Evolutionary conservation across 257 asterid species (phyloP), one percentile per base, ranked within the genome.

Genomic region (Lycium ferocissimum): DNA sequence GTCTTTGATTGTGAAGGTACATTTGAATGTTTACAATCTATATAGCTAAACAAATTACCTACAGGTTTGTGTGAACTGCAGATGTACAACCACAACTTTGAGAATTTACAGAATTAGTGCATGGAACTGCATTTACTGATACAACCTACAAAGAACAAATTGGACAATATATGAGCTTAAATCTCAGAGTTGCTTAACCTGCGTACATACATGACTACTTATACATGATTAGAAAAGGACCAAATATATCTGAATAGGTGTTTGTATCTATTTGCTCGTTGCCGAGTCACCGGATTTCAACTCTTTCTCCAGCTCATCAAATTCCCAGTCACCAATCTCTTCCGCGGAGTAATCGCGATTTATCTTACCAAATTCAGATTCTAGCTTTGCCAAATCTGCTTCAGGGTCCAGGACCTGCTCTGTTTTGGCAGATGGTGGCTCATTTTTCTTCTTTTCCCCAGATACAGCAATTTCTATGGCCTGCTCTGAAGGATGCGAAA

Each of bases 271-370:
- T 85, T 91, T 91, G 51, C 83, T 81, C 7, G 79, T 84, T 14
- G 91, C 85, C 38, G 95, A 53, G 58, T 90, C 93, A 22, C 91
- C 91, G 69, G 93, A 89, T 85, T 80, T 89, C 84, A 96, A 86
- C 91, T 92, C 99, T 87, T 80, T 92, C 88, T 96, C 99, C 33
- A 96, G 97, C 90, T 96, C 99, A 59, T 95, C 99, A 35, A 96
- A 96, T 88, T 95, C 98, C 98, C 99, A 96, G 75, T 90, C 97
- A 56, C 97, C 93, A 67, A 96, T 91, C 85, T 96, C 99, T 88
- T 94, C 97, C 0, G 90, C 85, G 14, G 97, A 86, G 92, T 95
- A 92, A 61, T 92, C 91, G 81, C 86, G 87, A 81, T 92, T 88
- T 51, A 92, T 91, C 47, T 94, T 93, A 43, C 98, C 98, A 58